Conservation (phyloP, 768 basidiomycete species). For the Pseudohyphozyma bogoriensis region DNA sequence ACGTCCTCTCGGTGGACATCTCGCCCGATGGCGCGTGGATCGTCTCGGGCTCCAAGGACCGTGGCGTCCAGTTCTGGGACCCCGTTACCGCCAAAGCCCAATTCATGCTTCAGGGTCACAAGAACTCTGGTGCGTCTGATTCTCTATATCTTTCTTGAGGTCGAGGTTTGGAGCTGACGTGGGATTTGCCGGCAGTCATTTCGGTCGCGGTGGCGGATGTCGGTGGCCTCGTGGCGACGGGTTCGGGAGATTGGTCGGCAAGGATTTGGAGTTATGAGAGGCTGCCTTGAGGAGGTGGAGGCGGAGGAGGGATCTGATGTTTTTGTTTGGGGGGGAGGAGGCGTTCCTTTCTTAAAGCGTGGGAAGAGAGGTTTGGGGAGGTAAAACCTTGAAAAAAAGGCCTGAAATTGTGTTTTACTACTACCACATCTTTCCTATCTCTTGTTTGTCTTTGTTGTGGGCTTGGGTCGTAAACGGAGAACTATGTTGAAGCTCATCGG, state of each 20-base stretch:
- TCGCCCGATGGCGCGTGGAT: slow-evolving; percentile 91
- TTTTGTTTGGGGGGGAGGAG: too few relatives aligned
- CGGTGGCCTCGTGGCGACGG: slow-evolving; percentile 56
- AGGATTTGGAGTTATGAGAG: slow-evolving; percentile 49
- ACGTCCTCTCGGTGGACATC: slow-evolving; percentile 63
- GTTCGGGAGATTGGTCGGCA: slow-evolving; percentile 62
- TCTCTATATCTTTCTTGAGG: background rate
- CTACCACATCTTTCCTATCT: too few relatives aligned
- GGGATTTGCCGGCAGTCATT: slow-evolving; percentile 47
- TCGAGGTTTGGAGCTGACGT: background rate
- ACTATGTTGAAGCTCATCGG: too few relatives aligned
- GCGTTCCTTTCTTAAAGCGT: too few relatives aligned
- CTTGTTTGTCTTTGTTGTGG: too few relatives aligned
- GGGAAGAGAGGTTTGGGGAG: too few relatives aligned
- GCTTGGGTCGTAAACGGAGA: too few relatives aligned
- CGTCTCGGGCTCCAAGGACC: slow-evolving; percentile 90
- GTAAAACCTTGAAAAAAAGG: too few relatives aligned
- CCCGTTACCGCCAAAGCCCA: slow-evolving; percentile 67
- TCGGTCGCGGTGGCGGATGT: slow-evolving; percentile 59
- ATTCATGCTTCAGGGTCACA: slow-evolving; percentile 76
- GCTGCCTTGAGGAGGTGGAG: too few relatives aligned
- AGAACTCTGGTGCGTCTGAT: slow-evolving; percentile 53
- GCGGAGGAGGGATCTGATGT: too few relatives aligned
- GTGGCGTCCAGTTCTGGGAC: slow-evolving; percentile 91
- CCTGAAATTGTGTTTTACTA: too few relatives aligned